Percentiles rank a stretch among this genome's conserved stretches.
phyloP scores from a whole-genome alignment of 805 yeast genomes.

The Candida schatavii region DNA sequence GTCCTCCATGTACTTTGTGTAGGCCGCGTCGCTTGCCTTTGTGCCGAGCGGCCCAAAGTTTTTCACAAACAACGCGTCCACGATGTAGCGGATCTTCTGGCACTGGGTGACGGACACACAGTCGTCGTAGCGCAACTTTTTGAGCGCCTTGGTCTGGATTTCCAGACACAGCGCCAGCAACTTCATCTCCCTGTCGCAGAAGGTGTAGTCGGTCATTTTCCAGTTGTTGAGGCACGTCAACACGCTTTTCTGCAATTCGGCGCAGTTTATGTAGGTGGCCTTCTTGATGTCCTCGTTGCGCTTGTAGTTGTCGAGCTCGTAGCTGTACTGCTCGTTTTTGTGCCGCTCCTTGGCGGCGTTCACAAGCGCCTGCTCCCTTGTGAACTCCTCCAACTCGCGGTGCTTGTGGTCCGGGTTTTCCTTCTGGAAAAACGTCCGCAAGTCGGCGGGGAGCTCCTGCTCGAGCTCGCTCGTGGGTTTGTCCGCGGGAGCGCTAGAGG shows the following conservation, averaged over 20 bases:
- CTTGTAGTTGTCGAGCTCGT: constrained; percentile 31
- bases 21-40: not conserved
- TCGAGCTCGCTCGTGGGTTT: constrained; percentile 26
- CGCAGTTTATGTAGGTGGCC: constrained; percentile 35
- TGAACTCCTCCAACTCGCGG: constrained; percentile 18
- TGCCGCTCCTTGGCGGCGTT: constrained; percentile 18
- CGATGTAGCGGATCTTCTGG: constrained; percentile 30
- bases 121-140: constrained; percentile 31
- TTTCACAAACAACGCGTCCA: constrained; percentile 34
- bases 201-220: constrained; percentile 23
- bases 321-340: constrained; percentile 15
- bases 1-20: not conserved
- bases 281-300: constrained; percentile 20
- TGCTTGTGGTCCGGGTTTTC: constrained; percentile 28
- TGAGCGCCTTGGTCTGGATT: constrained; percentile 33
- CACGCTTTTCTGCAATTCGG: constrained; percentile 37
- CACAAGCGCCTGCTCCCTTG: constrained; percentile 27
- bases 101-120: constrained; percentile 36
- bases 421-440: constrained; percentile 29
- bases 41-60: constrained; percentile 28
- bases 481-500: constrained; percentile 9
- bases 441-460: constrained; percentile 32
- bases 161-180: constrained; percentile 28
- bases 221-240: constrained; percentile 34
- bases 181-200: constrained; percentile 30